Evolutionary conservation across 805 yeast genomes (phyloP).

Genomic region (Kodamaea jinghongensis): DNA sequence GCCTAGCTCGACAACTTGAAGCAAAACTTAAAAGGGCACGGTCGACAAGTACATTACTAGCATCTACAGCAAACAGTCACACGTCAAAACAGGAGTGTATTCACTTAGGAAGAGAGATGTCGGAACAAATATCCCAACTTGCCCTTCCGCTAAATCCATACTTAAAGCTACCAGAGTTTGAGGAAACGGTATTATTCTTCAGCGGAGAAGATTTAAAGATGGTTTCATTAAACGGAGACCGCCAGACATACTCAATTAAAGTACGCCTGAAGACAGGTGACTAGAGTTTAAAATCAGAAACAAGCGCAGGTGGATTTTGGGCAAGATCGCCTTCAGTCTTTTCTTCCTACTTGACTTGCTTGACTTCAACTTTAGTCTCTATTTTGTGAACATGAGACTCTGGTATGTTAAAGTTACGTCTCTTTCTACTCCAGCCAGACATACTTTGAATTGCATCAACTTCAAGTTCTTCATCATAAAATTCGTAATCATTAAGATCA

Average conservation of each 20-base stretch:
- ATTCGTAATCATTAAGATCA: constrained; percentile 2
- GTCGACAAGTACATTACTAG: too few species aligned
- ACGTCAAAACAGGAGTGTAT: too few species aligned
- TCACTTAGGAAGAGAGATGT: too few species aligned
- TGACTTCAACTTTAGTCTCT: constrained; percentile 1
- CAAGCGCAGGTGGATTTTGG: too few species aligned
- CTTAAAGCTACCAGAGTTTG: not conserved
- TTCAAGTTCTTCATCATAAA: constrained; percentile 3
- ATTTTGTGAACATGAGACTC: not conserved
- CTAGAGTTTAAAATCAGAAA: too few species aligned
- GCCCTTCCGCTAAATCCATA: constrained; percentile 3
- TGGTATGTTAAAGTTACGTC: constrained; percentile 1
- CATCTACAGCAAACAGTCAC: too few species aligned
- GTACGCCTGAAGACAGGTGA: too few species aligned
- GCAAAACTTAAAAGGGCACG: too few species aligned
- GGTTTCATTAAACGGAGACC: constrained; percentile 1
- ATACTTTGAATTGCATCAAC: not conserved
- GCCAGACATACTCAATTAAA: constrained; percentile 1
- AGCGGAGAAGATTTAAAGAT: constrained; percentile 2
- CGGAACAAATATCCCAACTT: too few species aligned
- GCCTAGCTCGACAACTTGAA: too few species aligned
- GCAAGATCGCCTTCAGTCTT: not conserved
- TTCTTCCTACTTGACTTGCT: constrained; percentile 3
- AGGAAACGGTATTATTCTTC: constrained; percentile 6
- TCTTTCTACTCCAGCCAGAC: constrained; percentile 2